These are phyloP conservation scores for Beta vulgaris DNA, from an alignment of 148 eudicot genomes.

Conservation along the genomic window DNA sequence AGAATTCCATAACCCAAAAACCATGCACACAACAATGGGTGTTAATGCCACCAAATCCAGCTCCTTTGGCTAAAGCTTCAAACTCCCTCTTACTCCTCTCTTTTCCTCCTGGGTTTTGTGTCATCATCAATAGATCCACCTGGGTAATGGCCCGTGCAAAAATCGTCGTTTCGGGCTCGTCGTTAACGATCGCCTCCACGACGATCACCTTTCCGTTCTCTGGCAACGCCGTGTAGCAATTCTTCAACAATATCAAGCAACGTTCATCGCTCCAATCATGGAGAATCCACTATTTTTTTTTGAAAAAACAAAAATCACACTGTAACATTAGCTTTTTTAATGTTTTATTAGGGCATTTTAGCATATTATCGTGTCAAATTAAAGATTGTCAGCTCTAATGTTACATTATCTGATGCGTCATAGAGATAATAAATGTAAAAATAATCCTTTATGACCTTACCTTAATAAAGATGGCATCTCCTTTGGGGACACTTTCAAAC, in stretches of 20 bases:
- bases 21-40: constrained; percentile 12
- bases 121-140: constrained; percentile 31
- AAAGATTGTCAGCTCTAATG: too few species aligned
- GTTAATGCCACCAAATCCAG: constrained; percentile 28
- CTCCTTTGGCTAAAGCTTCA: constrained; percentile 19
- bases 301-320: background rate
- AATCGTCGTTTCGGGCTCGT: constrained; percentile 27
- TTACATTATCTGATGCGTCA: too few species aligned
- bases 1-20: constrained; percentile 39
- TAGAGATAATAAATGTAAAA: too few species aligned
- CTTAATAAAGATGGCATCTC: constrained; percentile 30
- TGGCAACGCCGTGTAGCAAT: constrained; percentile 36
- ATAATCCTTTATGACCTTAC: background rate
- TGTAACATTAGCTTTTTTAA: too few species aligned
- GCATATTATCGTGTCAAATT: too few species aligned
- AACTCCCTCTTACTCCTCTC: constrained; percentile 27
- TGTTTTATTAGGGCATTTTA: too few species aligned
- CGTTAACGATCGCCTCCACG: constrained; percentile 25
- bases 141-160: constrained; percentile 20
- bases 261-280: constrained; percentile 47
- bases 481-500: constrained; percentile 30
- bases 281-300: constrained; percentile 43
- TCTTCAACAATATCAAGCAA: constrained; percentile 42
- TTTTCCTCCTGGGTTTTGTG: constrained; percentile 31
- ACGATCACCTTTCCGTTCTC: constrained; percentile 40